Conservation (phyloP, 345 rosid species). For the Eucalyptus marginata region DNA sequence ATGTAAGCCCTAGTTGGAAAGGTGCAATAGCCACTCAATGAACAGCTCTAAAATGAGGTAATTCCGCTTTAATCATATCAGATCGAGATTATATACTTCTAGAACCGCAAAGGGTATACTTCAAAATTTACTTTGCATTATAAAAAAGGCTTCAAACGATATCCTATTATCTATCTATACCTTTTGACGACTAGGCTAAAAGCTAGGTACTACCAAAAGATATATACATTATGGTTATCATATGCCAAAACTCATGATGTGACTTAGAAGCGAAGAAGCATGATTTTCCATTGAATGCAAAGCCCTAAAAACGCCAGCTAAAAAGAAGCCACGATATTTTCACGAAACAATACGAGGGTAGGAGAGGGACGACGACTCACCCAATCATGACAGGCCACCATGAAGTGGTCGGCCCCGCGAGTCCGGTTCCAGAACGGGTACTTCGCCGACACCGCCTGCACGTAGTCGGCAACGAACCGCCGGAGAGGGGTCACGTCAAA, state of each 20-base stretch:
- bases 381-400: conserved; percentile 11
- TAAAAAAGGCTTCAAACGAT: background rate
- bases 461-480: conserved; percentile 60
- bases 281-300: background rate
- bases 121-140: background rate
- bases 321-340: background rate
- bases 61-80: background rate
- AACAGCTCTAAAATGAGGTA: background rate
- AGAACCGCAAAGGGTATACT: background rate
- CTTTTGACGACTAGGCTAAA: background rate
- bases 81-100: background rate
- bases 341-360: background rate
- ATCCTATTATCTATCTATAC: background rate
- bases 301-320: background rate
- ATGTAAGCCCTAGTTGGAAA: background rate
- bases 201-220: background rate
- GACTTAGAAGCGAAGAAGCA: background rate
- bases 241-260: background rate
- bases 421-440: conserved; percentile 8
- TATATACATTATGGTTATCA: background rate
- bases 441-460: conserved; percentile 42
- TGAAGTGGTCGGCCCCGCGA: conserved; percentile 7
- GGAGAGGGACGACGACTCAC: background rate
- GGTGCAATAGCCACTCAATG: background rate
- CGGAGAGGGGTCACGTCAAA: conserved; percentile 27